These are phyloP conservation scores for Pichia sp. DNA, from an alignment of 1,139 yeast genomes.

Conservation along the genomic window DNA sequence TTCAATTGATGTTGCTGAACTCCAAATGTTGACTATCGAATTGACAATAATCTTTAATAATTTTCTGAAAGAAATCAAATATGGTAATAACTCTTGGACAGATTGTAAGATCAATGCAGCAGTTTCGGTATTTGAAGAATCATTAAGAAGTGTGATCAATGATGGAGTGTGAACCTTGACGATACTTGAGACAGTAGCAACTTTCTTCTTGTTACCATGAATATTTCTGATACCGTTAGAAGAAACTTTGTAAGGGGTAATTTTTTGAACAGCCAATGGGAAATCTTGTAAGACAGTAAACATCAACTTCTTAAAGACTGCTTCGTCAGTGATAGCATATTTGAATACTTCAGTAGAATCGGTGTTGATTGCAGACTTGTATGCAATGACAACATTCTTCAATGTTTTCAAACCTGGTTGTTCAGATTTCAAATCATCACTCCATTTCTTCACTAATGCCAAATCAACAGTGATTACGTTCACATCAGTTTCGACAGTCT, in stretches of 20 bases:
- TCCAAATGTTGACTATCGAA: conserved; percentile 70
- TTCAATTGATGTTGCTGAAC: conserved; percentile 60
- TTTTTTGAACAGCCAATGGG: conserved; percentile 64
- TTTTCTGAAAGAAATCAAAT: conserved; percentile 69
- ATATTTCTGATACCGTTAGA: conserved; percentile 32
- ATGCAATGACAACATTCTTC: conserved; percentile 68
- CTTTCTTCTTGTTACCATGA: conserved; percentile 37
- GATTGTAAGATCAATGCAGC: conserved; percentile 66
- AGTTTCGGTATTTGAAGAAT: conserved; percentile 71
- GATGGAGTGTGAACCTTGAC: conserved; percentile 72
- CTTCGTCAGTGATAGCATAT: conserved; percentile 66
- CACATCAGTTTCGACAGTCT: conserved; percentile 16
- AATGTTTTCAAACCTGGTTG: conserved; percentile 55
- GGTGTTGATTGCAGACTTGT: conserved; percentile 76
- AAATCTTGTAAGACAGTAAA: conserved; percentile 61
- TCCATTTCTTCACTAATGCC: conserved; percentile 62
- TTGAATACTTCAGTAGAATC: conserved; percentile 45
- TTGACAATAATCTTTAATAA: conserved; percentile 62
- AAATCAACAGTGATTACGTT: conserved; percentile 51
- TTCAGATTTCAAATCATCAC: conserved; percentile 37
- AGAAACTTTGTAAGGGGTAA: conserved; percentile 56
- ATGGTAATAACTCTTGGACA: conserved; percentile 73
- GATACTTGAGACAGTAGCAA: conserved; percentile 51
- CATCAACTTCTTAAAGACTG: conserved; percentile 71
- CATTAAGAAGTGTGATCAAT: conserved; percentile 56